These are phyloP conservation scores for Globisporangium megalacanthum DNA, from an alignment of 352 stramenopile species.

Conservation along the genomic window DNA sequence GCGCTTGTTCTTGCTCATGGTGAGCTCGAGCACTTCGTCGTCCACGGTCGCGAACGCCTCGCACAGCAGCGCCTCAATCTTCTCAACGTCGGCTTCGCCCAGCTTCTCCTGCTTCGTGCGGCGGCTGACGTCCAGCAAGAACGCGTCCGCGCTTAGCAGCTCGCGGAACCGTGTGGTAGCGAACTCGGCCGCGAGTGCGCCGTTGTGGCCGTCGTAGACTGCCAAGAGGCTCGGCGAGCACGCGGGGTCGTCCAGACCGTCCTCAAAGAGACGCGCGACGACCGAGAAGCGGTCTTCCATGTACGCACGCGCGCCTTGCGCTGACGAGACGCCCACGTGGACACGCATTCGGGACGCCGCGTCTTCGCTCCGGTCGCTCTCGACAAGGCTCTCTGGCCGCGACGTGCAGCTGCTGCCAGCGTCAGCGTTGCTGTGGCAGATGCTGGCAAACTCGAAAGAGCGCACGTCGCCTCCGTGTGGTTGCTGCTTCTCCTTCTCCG, in stretches of 20 bases:
- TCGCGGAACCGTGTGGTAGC: conserved; percentile 53
- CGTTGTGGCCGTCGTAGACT: conserved; percentile 78
- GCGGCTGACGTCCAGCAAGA: conserved; percentile 41
- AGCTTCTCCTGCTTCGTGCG: conserved; percentile 25
- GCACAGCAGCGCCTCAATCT: conserved; percentile 41
- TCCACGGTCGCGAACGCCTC: conserved; percentile 59
- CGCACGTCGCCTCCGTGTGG: conserved; percentile 15
- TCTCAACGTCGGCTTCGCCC: conserved; percentile 38
- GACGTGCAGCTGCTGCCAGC: conserved; percentile 5
- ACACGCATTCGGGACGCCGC: conserved; percentile 28
- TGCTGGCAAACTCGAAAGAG: conserved; percentile 49
- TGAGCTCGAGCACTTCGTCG: conserved; percentile 66
- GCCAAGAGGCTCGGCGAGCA: conserved; percentile 49
- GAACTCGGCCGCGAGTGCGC: conserved; percentile 60
- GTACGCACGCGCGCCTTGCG: conserved; percentile 64
- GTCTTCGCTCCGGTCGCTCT: conserved; percentile 11
- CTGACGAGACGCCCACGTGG: conserved; percentile 38
- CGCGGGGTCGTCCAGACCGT: conserved; percentile 31
- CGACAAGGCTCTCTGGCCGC: conserved; percentile 5
- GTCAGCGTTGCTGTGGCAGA: conserved; percentile 18
- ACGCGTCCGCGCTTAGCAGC: conserved; percentile 40
- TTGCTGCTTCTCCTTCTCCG: conserved; percentile 14
- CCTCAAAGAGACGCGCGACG: conserved; percentile 52
- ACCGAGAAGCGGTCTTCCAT: conserved; percentile 80
- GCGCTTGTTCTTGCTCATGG: conserved; percentile 59